These are phyloP conservation scores for Biscogniauxia sp. DNA, from an alignment of 2,329 filamentous ascomycete species.

Conservation along the genomic window DNA sequence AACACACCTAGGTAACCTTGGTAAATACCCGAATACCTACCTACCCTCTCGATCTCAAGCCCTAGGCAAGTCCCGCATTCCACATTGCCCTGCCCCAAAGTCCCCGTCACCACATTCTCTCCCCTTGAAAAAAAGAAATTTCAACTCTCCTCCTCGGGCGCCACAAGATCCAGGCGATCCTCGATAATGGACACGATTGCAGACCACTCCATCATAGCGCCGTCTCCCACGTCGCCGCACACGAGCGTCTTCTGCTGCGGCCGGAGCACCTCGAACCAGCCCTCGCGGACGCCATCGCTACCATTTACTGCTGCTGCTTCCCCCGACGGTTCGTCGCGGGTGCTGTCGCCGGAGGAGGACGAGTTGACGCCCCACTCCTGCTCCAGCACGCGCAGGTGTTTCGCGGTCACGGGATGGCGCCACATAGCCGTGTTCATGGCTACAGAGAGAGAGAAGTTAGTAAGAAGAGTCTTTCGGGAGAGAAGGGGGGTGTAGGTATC, in stretches of 20 bases:
- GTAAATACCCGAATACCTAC: too few relatives aligned
- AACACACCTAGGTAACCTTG: too few relatives aligned
- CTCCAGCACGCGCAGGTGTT: slow-evolving; percentile 67
- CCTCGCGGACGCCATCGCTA: slow-evolving; percentile 24
- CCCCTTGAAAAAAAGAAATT: too few relatives aligned
- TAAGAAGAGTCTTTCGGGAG: not conserved
- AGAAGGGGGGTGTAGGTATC: too few relatives aligned
- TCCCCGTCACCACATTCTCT: too few relatives aligned
- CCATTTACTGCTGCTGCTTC: slow-evolving; percentile 32
- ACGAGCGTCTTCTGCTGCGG: slow-evolving; percentile 77
- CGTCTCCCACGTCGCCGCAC: slow-evolving; percentile 79
- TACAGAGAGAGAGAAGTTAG: not conserved
- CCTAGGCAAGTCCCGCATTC: too few relatives aligned
- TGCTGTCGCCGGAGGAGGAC: not conserved
- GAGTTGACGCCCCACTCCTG: slow-evolving; percentile 66
- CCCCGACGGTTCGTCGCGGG: not conserved
- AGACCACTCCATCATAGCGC: slow-evolving; percentile 80
- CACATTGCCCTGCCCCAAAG: too few relatives aligned
- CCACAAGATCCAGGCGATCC: slow-evolving; percentile 39
- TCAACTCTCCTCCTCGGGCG: not conserved
- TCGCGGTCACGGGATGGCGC: slow-evolving; percentile 75
- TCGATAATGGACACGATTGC: slow-evolving; percentile 69
- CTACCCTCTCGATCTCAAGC: too few relatives aligned
- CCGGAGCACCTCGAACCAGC: slow-evolving; percentile 68
- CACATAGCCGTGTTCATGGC: slow-evolving; percentile 94